Evolutionary conservation across 148 eudicot species (phyloP).

Genomic region (Fagopyrum homotropicum): DNA sequence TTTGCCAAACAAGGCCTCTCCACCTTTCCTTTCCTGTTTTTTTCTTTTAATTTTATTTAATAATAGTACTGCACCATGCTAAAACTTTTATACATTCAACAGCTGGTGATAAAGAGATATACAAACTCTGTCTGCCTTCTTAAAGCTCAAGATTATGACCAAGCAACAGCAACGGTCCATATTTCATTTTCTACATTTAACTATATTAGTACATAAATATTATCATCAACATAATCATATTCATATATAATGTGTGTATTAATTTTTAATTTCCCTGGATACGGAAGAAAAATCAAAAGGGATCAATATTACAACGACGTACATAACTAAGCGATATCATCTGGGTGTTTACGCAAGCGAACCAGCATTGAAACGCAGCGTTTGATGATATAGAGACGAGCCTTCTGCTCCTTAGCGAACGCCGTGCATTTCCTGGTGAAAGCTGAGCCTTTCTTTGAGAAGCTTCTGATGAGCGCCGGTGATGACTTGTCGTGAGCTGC

Average conservation of each 20-base stretch:
- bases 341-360: background rate
- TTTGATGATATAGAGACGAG: constrained; percentile 4
- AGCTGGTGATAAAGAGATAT: background rate
- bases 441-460: background rate
- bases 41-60: too few relatives aligned
- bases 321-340: background rate
- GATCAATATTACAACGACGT: background rate
- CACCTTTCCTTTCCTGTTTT: background rate
- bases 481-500: background rate
- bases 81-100: too few relatives aligned
- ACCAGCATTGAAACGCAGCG: constrained; percentile 11
- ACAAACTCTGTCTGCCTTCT: background rate
- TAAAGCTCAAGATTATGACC: background rate
- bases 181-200: background rate
- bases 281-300: background rate
- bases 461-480: background rate
- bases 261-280: background rate
- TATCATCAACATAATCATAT: background rate
- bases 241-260: background rate
- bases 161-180: background rate
- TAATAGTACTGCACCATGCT: too few relatives aligned
- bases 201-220: background rate
- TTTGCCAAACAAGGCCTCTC: background rate
- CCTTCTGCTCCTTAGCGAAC: constrained; percentile 3
- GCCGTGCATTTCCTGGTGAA: constrained; percentile 2